Conservation (phyloP, 441 rosid species). For the Theobroma grandiflorum region DNA sequence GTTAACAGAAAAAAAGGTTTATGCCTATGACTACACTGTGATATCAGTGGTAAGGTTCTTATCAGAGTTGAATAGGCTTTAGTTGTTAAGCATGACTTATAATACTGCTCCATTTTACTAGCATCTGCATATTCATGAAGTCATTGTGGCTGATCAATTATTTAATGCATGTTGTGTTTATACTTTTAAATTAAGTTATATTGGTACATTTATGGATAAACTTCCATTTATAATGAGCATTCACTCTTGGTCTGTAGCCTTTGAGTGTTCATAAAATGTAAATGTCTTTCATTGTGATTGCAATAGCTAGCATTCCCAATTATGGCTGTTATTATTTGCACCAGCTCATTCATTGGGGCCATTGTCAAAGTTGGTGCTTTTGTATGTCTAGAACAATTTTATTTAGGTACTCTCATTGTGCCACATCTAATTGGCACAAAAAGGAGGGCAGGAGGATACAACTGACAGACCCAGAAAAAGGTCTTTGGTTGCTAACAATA, state of each 20-base stretch:
- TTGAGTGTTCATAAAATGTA: constrained; percentile 1
- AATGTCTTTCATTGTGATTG: neutral
- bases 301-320: neutral
- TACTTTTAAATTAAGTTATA: neutral
- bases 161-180: neutral
- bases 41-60: constrained; percentile 67
- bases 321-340: neutral
- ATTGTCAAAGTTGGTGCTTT: no score
- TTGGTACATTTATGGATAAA: neutral
- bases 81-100: neutral
- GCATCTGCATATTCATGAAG: neutral
- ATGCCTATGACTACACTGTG: constrained; percentile 62
- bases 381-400: no score
- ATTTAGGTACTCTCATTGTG: no score
- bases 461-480: no score
- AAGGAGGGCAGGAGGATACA: no score
- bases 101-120: neutral
- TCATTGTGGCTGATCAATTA: neutral
- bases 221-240: neutral
- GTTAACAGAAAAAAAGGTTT: constrained; percentile 82
- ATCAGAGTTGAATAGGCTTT: neutral
- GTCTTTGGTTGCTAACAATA: no score
- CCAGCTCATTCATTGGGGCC: neutral
- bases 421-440: no score
- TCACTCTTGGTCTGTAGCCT: neutral